Base-by-base conservation (phyloP, 1,284 basidiomycete species). In the Moesziomyces parantarcticus region DNA sequence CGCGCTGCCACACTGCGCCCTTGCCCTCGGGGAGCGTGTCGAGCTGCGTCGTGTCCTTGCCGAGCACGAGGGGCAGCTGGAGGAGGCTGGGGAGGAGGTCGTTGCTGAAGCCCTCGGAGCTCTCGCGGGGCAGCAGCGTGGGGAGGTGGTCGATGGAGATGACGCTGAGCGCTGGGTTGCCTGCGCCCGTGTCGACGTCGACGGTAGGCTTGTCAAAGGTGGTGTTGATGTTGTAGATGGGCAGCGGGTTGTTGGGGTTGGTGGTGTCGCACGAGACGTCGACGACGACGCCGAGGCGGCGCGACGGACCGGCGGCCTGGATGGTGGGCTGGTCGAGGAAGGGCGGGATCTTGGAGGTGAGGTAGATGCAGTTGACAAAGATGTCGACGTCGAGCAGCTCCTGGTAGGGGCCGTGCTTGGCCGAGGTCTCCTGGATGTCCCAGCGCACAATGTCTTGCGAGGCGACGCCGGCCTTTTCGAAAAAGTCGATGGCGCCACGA, bases 231-330 rank as follows among this genome's bases (percentile, higher is more conserved):
- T 85, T 88, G 87, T 99, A 99, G 74, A 99, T 91, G 18, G 97
- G 97, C 78, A 99, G 91, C 1, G 97, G 97, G 86, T 99, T 99
- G 89, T 92, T 92, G 25, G 96, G 95, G 86, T 99, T 99, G 58
- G 95, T 99, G 25, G 97, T 99, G 85, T 99, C 97, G 86, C 97
- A 99, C 84, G 94, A 97, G 76, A 99, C 97, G 84, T 99, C 97
- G 41, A 99, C 96, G 50, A 99, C 90, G 44, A 95, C 90, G 36
- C 90, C 88, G 63, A 99, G 86, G 56, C 89, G 87, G 67, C 97
- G 88, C 21, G 85, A 76, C 54, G 86, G 84, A 23, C 94, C 94
- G 13, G 92, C 93, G 22, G 87, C 87, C 23, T 86, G 85, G 77
- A 98, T 91, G 73, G 89, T 89, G 48, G 93, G 90, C 41, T 85